Evolutionary conservation across 2,329 filamentous ascomycete genomes (phyloP).

Genomic region (Rutstroemia sp.): DNA sequence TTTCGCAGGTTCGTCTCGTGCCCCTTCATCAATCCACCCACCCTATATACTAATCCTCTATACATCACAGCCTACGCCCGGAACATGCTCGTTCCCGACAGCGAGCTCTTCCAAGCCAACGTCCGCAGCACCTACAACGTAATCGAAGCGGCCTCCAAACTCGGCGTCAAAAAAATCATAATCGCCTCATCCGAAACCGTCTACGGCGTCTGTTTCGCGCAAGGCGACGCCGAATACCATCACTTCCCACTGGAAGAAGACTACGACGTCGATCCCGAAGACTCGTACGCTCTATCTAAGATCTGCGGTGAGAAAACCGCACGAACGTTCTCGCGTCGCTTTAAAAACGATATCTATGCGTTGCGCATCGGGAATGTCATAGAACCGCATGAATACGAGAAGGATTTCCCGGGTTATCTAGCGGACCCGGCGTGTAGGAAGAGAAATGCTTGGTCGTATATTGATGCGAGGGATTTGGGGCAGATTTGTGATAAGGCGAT

Average conservation of each 20-base stretch:
- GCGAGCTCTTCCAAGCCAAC: constrained; percentile 50
- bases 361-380: constrained; percentile 55
- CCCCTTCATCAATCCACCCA: constrained; percentile 31
- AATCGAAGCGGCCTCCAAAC: constrained; percentile 53
- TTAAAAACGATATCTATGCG: constrained; percentile 51
- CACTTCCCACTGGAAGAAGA: constrained; percentile 45
- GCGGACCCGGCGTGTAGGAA: constrained; percentile 42
- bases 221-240: constrained; percentile 48
- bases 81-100: constrained; percentile 54
- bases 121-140: constrained; percentile 52
- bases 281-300: constrained; percentile 55
- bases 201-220: constrained; percentile 54
- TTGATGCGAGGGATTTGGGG: constrained; percentile 53
- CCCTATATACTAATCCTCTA: constrained; percentile 28
- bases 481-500: constrained; percentile 52
- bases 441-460: constrained; percentile 55
- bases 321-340: constrained; percentile 40
- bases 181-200: constrained; percentile 49
- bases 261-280: constrained; percentile 41
- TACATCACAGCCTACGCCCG: constrained; percentile 46
- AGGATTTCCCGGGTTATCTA: constrained; percentile 44
- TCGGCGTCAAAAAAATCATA: constrained; percentile 55
- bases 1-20: constrained; percentile 37
- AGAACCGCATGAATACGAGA: constrained; percentile 51
- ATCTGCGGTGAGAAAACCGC: constrained; percentile 51